Evolutionary conservation across 208 protist species (phyloP), one percentile per base, ranked within the genome.

Genomic region (Acanthamoeba quina): DNA sequence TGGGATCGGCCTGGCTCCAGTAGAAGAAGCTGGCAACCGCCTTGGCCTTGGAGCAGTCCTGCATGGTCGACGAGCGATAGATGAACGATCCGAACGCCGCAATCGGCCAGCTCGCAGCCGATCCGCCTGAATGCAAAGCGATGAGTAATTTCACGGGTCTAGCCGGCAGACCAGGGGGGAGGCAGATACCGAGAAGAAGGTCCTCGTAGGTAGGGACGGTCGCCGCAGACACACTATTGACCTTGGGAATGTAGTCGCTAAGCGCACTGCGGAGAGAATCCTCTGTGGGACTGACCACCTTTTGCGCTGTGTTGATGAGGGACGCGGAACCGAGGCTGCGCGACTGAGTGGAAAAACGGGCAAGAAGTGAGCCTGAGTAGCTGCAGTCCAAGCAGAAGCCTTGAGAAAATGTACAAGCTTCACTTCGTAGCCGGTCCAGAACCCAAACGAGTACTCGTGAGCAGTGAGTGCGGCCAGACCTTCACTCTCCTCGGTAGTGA

Each of bases 21-120:
- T 62, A 62, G 29, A 86, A 26, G 49, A 86, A 86, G 49, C 24
- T 24, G 19, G 78, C 78, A 3, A 86, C 2, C 26, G 78, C 49
- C 11, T 5, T 10, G 0, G 78, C 78, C 19, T 62, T 26, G 0
- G 41, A 37, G 49, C 78, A 86, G 44, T 86, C 78, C 11, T n/a
- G 7, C 41, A 86, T 86, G 9, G 78, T 62, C 5, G 41, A 10
- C 9, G 21, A 44, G 19, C 49, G 78, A 11, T 86, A 86, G 78
- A 86, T 44, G 6, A 86, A 62, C n/a, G 78, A 86, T 0, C n/a
- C 78, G 31, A 86, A 86, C 21, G 78, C 34, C 13, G 78, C 78
- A 11, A 86, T 11, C n/a, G 78, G 78, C 78, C 78, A 86, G 15
- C 78, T 86, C 49, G 2, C 78, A 13, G 5, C 52, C 29, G 29